phyloP scores from a whole-genome alignment of 2,329 filamentous ascomycete genomes.

The Xylaria sp. region DNA sequence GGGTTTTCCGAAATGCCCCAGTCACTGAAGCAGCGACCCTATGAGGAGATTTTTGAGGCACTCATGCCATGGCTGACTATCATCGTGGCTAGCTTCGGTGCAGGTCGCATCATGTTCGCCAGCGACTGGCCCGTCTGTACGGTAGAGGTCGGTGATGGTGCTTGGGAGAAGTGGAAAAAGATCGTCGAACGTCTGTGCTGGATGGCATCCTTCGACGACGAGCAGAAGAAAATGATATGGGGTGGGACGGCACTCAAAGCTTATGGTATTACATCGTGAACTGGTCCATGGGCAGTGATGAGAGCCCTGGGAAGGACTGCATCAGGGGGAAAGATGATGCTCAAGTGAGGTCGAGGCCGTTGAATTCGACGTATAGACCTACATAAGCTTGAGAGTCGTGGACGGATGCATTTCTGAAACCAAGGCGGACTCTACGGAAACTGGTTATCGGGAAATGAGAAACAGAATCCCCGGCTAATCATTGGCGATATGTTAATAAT shows the following conservation, averaged over 20 bases:
- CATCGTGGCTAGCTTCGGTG: slow-evolving; percentile 77
- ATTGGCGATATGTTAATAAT: neutral
- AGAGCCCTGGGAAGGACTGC: neutral
- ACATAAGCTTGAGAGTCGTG: neutral
- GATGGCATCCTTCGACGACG: slow-evolving; percentile 69
- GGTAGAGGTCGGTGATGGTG: slow-evolving; percentile 64
- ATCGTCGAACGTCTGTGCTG: slow-evolving; percentile 76
- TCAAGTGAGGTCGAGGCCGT: neutral
- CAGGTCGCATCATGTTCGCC: slow-evolving; percentile 83
- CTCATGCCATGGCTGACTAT: slow-evolving; percentile 78
- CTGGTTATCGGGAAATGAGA: neutral
- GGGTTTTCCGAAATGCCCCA: slow-evolving; percentile 81
- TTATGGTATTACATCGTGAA: slow-evolving; percentile 63
- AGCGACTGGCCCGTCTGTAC: slow-evolving; percentile 96
- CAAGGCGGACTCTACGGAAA: neutral
- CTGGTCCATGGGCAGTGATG: neutral
- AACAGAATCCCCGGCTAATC: neutral
- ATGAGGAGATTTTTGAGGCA: slow-evolving; percentile 69
- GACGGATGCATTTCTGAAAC: neutral
- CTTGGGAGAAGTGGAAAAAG: slow-evolving; percentile 80
- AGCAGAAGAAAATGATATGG: slow-evolving; percentile 76
- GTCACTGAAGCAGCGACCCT: slow-evolving; percentile 59
- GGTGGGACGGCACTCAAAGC: slow-evolving; percentile 76
- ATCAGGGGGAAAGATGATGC: neutral
- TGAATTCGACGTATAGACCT: neutral